Percentiles rank a stretch among this genome's conserved stretches.
phyloP scores from a whole-genome alignment of 169 alveolate species.

The Eimeria acervulina region DNA sequence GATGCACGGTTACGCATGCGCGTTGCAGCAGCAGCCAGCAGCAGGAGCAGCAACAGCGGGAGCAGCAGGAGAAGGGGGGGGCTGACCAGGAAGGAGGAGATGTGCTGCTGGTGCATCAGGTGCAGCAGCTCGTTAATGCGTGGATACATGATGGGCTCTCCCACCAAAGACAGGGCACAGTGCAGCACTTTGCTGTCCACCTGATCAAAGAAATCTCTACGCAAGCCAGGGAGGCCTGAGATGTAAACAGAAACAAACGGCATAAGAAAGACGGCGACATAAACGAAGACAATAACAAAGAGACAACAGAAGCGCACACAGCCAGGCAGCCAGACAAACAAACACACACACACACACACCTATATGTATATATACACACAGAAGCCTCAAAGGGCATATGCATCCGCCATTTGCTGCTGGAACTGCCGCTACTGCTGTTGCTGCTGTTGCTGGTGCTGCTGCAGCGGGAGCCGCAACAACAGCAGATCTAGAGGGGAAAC shows the following conservation, averaged over 20 bases:
- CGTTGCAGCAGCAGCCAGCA: neutral
- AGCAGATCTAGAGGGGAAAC: too few relatives aligned
- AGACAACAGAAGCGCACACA: neutral
- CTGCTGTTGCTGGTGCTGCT: too few relatives aligned
- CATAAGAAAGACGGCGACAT: neutral
- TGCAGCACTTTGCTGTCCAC: slow-evolving; percentile 85
- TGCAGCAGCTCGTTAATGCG: slow-evolving; percentile 91
- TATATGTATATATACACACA: too few relatives aligned
- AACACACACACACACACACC: neutral
- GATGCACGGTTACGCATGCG: neutral
- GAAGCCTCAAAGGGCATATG: too few relatives aligned
- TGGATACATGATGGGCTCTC: slow-evolving; percentile 96
- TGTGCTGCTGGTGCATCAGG: slow-evolving; percentile 89
- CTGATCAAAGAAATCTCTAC: slow-evolving; percentile 16
- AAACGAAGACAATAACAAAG: neutral
- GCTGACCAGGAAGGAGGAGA: slow-evolving; percentile 92
- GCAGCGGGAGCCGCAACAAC: too few relatives aligned
- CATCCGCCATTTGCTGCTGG: too few relatives aligned
- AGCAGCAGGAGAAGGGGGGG: neutral
- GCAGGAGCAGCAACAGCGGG: neutral
- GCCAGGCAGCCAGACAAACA: too few relatives aligned
- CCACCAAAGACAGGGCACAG: slow-evolving; percentile 94
- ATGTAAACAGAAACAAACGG: neutral
- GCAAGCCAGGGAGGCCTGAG: slow-evolving; percentile 44
- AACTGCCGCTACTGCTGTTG: too few relatives aligned